Base-by-base conservation (phyloP, 2,329 filamentous ascomycete species). In the Trichoderma atrobrunneum region DNA sequence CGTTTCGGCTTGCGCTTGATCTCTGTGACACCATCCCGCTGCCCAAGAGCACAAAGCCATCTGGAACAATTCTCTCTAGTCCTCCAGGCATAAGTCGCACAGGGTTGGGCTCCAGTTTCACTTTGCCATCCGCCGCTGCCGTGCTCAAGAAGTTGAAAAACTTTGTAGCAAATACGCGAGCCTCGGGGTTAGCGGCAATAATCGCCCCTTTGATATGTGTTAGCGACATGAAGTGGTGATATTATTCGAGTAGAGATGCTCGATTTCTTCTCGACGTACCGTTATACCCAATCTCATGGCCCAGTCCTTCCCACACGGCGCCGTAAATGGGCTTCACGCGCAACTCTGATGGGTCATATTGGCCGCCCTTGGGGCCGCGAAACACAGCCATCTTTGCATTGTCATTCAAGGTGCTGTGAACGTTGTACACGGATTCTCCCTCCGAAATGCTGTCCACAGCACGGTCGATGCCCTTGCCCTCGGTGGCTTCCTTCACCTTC, bases 251-350 rank as follows among this genome's bases (percentile, higher is more conserved):
- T 2, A 61, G 5, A 0, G 6, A 75, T 76, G 5, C 14, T 21
- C 14, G 14, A 34, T 0, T 26, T 48, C 12, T 7, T 39, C 10
- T 43, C 67, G 5, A 74, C 77, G 12, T 78, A 76, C 64, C 76
- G 16, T 83, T 78, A 21, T 85, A 85, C 11, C 79, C 74, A 12
- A 84, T 74, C 24, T 84, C 80, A 43, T 79, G 80, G 0, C 83
- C 82, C 0, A 85, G 75, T 0, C 79, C 83, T 64, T 84, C 81
- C 82, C 82, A 85, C 0, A 84, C 83, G 0, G 82, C 82, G 1
- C 83, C 82, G 36, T 84, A 84, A 1, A 80, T 71, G 0, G 82
- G 80, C 24, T 84, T 78, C 1, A 79, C 62, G 2, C 69, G 59
- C 0, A 84, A 43, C 0, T 74, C 62, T 0, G 56, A 63, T 2